Base-by-base conservation (phyloP, 805 yeast genomes). In the Ascoidea asiatica region DNA sequence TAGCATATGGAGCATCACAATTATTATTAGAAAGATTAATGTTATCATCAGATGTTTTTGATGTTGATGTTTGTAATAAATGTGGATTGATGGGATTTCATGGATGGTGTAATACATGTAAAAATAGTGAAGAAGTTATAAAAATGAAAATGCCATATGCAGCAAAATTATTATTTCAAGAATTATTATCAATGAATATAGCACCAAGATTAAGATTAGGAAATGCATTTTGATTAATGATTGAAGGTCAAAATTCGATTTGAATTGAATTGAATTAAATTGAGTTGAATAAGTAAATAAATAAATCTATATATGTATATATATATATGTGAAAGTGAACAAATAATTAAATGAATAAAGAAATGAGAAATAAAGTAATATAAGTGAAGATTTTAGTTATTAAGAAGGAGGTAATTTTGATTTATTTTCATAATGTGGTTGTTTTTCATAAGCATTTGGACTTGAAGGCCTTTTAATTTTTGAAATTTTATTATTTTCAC, bases 1-100 rank as follows among this genome's bases (percentile, higher is more conserved):
- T 92, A 65, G 98, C 98, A 1, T 92, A 92, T 57, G 98, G 98
- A 57, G 98, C 98, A 1, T 89, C 97, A 4, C 97, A 90, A 64
- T 68, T 92, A 53, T 70, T 92, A 52, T 67, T 92, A 49, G 98
- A 92, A 65, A 79, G 98, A 64, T 73, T 92, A 57, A 92, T 92
- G 98, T 67, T 89, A 43, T 85, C 95, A 44, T 89, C 97, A 0
- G 98, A 92, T 68, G 97, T 97, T 0, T 92, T 92, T 59, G 97
- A 92, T 54, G 97, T 92, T 23, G 97, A 92, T 58, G 79, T 92
- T 35, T 92, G 98, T 68, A 83, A 82, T 57, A 67, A 75, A 39
- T 92, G 98, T 72, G 98, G 98, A 15, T 73, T 92, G 52, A 86
- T 92, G 95, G 97, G 98, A 21, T 85, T 90, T 63, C 81, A 87